Base-by-base conservation (phyloP, 106 monocot species). In the Alisma plantagoaquatica region DNA sequence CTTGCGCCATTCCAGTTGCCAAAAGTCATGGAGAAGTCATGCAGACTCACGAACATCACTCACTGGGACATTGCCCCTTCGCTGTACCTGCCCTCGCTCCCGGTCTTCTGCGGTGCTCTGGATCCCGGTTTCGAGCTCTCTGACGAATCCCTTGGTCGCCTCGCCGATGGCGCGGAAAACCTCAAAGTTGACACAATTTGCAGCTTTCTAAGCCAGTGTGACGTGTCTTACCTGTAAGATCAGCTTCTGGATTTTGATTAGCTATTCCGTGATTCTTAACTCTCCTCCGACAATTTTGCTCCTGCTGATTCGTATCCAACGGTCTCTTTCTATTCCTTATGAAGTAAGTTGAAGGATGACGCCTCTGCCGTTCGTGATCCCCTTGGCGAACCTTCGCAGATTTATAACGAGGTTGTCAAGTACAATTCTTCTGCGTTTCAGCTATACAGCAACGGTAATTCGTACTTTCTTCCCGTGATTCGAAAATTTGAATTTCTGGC, bases 401-500 rank as follows among this genome's bases (percentile, higher is more conserved):
- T 98, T 18, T 82, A 74, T 46, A 54, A 56, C n/a, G 89, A 98
- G 58, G 89, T 98, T 25, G 67, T 98, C 35, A 86, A 72, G 76
- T 72, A 70, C 41, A 72, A 98, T 46, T 69, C 76, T 0, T 33
- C 58, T 29, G 84, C 85, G 38, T 98, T 90, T 42, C 65, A 73
- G 30, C 54, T 67, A 25, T 61, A 42, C 10, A 10, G 6, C 60
- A 59, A 53, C 69, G 91, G 91, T 91, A 84, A 75, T 24, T 11
- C n/a, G n/a, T n/a, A n/a, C n/a, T n/a, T n/a, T n/a, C n/a, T n/a
- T n/a, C n/a, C n/a, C n/a, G n/a, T n/a, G n/a, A n/a, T n/a, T n/a
- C n/a, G n/a, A n/a, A n/a, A n/a, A n/a, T n/a, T n/a, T n/a, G n/a
- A n/a, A n/a, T n/a, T n/a, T n/a, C n/a, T n/a, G n/a, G n/a, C n/a